Evolutionary conservation across 352 stramenopile species (phyloP).

Genomic region (Pythium grandisporangium): DNA sequence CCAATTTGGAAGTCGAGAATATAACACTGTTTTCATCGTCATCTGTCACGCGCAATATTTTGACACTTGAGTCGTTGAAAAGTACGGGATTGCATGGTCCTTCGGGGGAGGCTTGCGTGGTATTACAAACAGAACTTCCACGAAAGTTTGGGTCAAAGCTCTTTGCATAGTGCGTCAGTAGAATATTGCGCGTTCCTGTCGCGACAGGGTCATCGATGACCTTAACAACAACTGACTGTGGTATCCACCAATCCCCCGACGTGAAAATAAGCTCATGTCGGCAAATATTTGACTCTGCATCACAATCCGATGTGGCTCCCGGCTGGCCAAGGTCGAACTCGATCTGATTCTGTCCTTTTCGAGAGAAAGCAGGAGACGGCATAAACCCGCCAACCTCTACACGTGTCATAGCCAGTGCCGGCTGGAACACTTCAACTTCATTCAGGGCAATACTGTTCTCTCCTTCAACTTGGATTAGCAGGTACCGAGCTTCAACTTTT

Average conservation of each 20-base stretch:
- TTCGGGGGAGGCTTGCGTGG: neutral
- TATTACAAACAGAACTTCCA: slow-evolving; percentile 20
- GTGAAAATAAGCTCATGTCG: slow-evolving; percentile 52
- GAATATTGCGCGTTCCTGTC: slow-evolving; percentile 33
- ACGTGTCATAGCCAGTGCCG: slow-evolving; percentile 34
- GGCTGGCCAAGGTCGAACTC: slow-evolving; percentile 14
- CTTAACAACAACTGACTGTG: slow-evolving; percentile 23
- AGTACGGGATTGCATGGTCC: slow-evolving; percentile 17
- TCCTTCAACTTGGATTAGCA: slow-evolving; percentile 43
- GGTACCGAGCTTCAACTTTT: slow-evolving; percentile 27
- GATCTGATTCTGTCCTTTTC: slow-evolving; percentile 34
- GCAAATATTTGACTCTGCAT: slow-evolving; percentile 27
- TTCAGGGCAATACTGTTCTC: slow-evolving; percentile 51
- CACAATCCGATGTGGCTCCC: slow-evolving; percentile 16
- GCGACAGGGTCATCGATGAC: slow-evolving; percentile 44
- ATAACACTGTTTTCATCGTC: slow-evolving; percentile 59
- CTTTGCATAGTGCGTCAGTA: slow-evolving; percentile 32
- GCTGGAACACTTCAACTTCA: slow-evolving; percentile 59
- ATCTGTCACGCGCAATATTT: slow-evolving; percentile 34
- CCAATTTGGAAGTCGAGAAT: slow-evolving; percentile 27
- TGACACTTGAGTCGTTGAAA: slow-evolving; percentile 44
- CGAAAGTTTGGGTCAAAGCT: slow-evolving; percentile 37
- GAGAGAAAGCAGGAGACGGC: slow-evolving; percentile 23
- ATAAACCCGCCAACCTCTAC: slow-evolving; percentile 47
- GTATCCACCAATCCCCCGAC: slow-evolving; percentile 32